Conservation (phyloP, 345 rosid genomes). For the Corymbia maculata region DNA sequence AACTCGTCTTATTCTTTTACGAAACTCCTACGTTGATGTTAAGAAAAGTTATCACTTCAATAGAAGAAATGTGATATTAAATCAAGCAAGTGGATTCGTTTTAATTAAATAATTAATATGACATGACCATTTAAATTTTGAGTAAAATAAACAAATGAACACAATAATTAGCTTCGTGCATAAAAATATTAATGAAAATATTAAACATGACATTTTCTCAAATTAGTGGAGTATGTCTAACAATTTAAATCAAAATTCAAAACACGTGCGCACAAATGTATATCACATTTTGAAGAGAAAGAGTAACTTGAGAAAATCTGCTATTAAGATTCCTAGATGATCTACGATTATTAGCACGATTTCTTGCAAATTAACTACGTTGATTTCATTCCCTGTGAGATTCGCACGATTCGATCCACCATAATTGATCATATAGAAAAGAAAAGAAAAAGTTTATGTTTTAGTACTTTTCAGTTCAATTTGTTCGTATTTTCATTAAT, state of each 20-base stretch:
- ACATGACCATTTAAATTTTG: background rate
- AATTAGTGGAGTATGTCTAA: background rate
- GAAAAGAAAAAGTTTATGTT: background rate
- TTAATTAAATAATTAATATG: too few species aligned
- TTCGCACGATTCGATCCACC: background rate
- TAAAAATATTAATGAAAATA: too few species aligned
- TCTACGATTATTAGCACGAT: background rate
- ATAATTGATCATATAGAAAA: background rate
- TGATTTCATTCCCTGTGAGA: rapidly evolving
- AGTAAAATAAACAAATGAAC: background rate
- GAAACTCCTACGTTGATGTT: background rate
- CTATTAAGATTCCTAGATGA: background rate
- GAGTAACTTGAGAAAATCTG: background rate
- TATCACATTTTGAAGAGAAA: background rate
- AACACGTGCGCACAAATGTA: background rate
- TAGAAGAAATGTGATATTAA: background rate
- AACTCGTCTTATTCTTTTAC: background rate
- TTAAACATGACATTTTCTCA: background rate
- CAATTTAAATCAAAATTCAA: background rate
- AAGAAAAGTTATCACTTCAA: background rate
- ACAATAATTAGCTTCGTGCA: background rate
- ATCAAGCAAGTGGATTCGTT: background rate
- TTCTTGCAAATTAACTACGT: background rate
- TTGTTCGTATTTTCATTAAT: background rate
- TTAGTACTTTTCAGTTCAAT: background rate